Evolutionary conservation across 306 rosid genomes (phyloP).

Genomic region (Fagus crenata): DNA sequence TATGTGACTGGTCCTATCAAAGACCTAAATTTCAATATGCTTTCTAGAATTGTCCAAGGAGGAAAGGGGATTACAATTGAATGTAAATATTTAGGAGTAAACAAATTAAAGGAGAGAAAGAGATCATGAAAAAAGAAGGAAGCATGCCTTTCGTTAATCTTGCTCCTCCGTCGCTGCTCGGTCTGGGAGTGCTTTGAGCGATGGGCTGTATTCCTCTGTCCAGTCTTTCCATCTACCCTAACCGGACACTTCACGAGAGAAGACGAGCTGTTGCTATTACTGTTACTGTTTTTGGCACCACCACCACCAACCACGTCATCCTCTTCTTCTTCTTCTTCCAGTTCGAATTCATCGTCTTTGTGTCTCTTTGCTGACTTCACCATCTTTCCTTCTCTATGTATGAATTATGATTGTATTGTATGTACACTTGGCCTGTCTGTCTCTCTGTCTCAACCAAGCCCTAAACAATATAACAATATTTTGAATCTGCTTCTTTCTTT

Average conservation of each 20-base stretch:
- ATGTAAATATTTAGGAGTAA: neutral
- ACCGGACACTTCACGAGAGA: neutral
- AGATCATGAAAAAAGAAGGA: neutral
- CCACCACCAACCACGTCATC: conserved; percentile 37
- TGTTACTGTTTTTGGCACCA: conserved; percentile 34
- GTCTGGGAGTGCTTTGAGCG: conserved; percentile 96
- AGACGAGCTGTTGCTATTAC: conserved; percentile 13
- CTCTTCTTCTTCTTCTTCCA: conserved; percentile 41
- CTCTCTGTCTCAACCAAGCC: too few relatives aligned
- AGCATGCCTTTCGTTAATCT: conserved; percentile 86
- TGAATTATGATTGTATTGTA: too few relatives aligned
- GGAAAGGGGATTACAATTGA: neutral
- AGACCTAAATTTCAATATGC: neutral
- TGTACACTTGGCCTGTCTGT: neutral
- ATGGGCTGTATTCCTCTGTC: conserved; percentile 56
- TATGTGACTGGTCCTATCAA: too few relatives aligned
- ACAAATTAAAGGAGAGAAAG: neutral
- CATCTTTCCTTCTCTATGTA: conserved; percentile 38
- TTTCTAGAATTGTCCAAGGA: neutral
- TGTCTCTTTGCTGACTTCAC: conserved; percentile 68
- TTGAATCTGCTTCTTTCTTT: too few relatives aligned
- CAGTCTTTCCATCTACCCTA: conserved; percentile 60
- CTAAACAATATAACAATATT: too few relatives aligned
- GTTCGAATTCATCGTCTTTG: conserved; percentile 33
- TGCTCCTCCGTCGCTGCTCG: conserved; percentile 91